Base-by-base conservation (phyloP, 2,329 filamentous ascomycete genomes). In the Pseudogymnoascus sp. region DNA sequence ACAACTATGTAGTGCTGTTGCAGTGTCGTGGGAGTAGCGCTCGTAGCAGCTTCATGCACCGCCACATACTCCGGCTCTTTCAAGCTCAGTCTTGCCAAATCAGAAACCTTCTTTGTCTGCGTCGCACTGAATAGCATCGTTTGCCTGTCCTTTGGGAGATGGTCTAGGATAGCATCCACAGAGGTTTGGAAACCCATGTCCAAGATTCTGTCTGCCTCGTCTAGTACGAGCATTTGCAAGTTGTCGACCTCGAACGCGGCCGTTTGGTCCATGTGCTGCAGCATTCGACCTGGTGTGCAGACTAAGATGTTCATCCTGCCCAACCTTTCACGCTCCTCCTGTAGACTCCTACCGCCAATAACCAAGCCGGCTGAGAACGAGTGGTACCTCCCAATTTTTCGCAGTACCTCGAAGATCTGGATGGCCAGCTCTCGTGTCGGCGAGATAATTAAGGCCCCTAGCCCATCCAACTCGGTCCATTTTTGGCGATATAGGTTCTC, bases 91-190 rank as follows among this genome's bases (percentile, higher is more conserved):
- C 94, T 84, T 0, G 93, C 93, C 62, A 99, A 80, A 74, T 99
- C 94, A 0, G 91, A 95, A 0, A 99, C 90, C 72, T 89, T 91
- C 72, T 92, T 95, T 67, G 92, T 97, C 75, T 99, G 94, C 0
- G 94, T 99, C 0, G 94, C 94, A 72, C 90, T 95, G 79, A 97
- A 99, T 8, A 99, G 84, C 72, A 99, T 81, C 0, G 94, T 99
- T 76, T 99, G 94, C 65, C 94, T 82, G 29, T 88, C 79, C 69
- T 85, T 87, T 0, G 94, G 94, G 1, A 99, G 80, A 72, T 97
- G 95, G 65, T 96, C 92, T 29, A 99, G 78, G 60, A 99, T 89
- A 0, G 94, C 94, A 75, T 99, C 94, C 3, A 99, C 87, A 1
- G 91, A 91, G 4, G 82, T 80, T 74, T 96, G 88, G 74, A 99